Evolutionary conservation across 1,139 yeast genomes (phyloP), one percentile per base, ranked within the genome.

Genomic region (Magnusiomyces starmeri): DNA sequence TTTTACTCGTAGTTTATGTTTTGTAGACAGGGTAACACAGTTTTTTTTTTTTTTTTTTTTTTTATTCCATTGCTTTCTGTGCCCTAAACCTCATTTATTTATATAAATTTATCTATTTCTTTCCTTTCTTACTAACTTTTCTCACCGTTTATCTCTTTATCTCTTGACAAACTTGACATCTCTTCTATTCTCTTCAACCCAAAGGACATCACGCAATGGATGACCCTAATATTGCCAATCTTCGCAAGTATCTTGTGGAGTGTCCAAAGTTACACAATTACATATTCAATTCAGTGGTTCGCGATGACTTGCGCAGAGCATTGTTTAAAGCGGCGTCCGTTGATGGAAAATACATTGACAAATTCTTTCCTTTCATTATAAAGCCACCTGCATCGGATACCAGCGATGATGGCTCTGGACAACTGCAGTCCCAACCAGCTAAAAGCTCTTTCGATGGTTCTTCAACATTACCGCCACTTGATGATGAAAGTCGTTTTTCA

Each of bases 261-360:
- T 58, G 63, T 37, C 71, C 72, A 2, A 55, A 51, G 46, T 52
- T 54, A 41, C 61, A 57, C 52, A 59, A 58, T 37, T 62, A 55
- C 55, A 50, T 57, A 32, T 64, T 60, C 48, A 59, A 60, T 40
- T 53, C 55, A 8, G 43, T 40, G 21, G 65, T 62, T 65, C 71
- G 42, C 63, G 76, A 49, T 65, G 65, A 48, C 69, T 73, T 44
- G 68, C 66, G 85, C 48, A 68, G 75, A 49, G 75, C 76, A 2
- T 64, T 85, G 42, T 79, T 76, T 60, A 65, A 72, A 51, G 72
- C 84, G 1, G 72, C 80, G 2, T 72, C 87, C 1, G 62, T 68
- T 51, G 66, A 73, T 46, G 86, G 85, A 32, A 63, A 69, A 48
- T 76, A 72, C 64, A 62, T 81, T 53, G 65, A 70, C 43, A 69